Evolutionary conservation across 345 rosid genomes (phyloP).

Genomic region (Eucalyptus sideroxylon): DNA sequence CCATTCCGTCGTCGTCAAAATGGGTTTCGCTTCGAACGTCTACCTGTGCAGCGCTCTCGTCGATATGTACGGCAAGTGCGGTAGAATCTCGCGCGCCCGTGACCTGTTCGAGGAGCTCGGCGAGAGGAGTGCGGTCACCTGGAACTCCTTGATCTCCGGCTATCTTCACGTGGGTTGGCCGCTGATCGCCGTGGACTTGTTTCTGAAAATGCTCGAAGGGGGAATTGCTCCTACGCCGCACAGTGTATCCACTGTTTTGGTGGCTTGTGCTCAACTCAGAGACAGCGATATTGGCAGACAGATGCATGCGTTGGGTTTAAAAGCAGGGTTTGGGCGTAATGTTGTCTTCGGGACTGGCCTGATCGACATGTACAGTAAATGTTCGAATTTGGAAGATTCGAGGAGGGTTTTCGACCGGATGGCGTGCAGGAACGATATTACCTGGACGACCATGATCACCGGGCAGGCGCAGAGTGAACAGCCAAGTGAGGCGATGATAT

Average conservation of each 20-base stretch:
- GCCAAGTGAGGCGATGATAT: slow-evolving; percentile 13
- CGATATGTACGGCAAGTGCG: slow-evolving; percentile 8
- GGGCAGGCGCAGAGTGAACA: slow-evolving; percentile 4
- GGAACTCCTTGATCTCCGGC: slow-evolving; percentile 22
- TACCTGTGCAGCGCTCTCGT: slow-evolving; percentile 10
- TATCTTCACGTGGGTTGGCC: slow-evolving; percentile 4
- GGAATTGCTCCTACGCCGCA: not conserved
- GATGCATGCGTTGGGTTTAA: slow-evolving; percentile 16
- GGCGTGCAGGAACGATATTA: slow-evolving; percentile 7
- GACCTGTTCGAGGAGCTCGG: slow-evolving; percentile 12
- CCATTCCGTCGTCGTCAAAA: slow-evolving; percentile 9
- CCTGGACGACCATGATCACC: slow-evolving; percentile 21
- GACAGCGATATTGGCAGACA: slow-evolving; percentile 6
- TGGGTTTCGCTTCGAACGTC: slow-evolving; percentile 15
- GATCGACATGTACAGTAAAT: slow-evolving; percentile 17
- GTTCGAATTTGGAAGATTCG: slow-evolving; percentile 1
- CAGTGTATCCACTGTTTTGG: slow-evolving; percentile 1
- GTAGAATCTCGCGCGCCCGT: not conserved
- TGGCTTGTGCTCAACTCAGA: slow-evolving; percentile 13
- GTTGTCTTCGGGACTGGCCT: slow-evolving; percentile 17
- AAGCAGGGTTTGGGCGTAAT: slow-evolving; percentile 2
- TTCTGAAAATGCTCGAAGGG: not conserved
- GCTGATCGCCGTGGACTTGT: not conserved
- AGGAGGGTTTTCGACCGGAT: slow-evolving; percentile 3
- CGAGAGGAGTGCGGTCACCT: slow-evolving; percentile 9